A percentile compares a stretch with the other conserved stretches of the same genome.
phyloP scores from a whole-genome alignment of 2,329 filamentous ascomycete genomes.

The Xylariaceae sp. region DNA sequence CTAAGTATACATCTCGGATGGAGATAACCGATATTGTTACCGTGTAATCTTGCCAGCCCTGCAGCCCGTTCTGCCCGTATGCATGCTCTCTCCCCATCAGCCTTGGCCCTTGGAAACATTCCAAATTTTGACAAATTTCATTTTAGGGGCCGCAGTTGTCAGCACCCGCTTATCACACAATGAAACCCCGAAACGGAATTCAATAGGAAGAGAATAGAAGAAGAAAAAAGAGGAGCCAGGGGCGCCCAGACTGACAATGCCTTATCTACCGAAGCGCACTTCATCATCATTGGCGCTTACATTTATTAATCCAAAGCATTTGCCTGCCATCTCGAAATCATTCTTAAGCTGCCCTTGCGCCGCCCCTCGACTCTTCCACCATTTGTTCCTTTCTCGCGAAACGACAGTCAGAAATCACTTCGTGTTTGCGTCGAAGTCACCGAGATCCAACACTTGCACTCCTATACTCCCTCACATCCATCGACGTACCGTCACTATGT shows the following conservation, averaged over 20 bases:
- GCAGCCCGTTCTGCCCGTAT: background rate
- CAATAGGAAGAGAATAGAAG: background rate
- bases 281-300: slow-evolving; percentile 14
- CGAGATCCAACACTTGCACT: background rate
- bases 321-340: slow-evolving; percentile 14
- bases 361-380: slow-evolving; percentile 4
- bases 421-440: background rate
- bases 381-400: slow-evolving; percentile 6
- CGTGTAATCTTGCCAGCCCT: slow-evolving; percentile 15
- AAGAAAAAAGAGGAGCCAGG: background rate
- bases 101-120: slow-evolving; percentile 20
- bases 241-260: slow-evolving; percentile 14
- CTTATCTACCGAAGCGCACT: background rate
- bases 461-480: slow-evolving; percentile 7
- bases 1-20: background rate
- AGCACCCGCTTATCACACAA: slow-evolving; percentile 16
- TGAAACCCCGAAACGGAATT: slow-evolving; percentile 12
- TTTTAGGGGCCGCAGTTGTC: slow-evolving; percentile 20
- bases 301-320: slow-evolving; percentile 6
- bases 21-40: slow-evolving; percentile 9
- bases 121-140: slow-evolving; percentile 33
- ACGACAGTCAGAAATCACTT: background rate
- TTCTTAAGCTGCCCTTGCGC: slow-evolving; percentile 29
- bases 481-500: slow-evolving; percentile 53
- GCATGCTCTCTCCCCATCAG: background rate